phyloP scores from a whole-genome alignment of 139 green algal genomes.

The Closterium sp. region DNA sequence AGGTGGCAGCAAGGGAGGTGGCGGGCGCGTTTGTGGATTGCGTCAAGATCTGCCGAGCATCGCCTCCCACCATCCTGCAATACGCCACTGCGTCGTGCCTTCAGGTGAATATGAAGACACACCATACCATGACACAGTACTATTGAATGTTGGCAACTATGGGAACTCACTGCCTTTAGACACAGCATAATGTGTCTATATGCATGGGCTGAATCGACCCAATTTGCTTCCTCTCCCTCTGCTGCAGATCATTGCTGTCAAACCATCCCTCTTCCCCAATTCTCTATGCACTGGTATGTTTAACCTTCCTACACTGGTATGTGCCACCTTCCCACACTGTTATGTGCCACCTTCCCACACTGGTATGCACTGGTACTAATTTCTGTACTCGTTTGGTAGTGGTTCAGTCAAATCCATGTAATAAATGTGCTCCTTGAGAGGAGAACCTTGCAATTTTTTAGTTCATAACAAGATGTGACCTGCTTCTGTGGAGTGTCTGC shows the following conservation, averaged over 20 bases:
- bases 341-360: not conserved
- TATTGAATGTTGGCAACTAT: too few species aligned
- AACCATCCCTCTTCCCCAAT: not conserved
- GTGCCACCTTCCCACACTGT: too few species aligned
- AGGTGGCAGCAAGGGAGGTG: not conserved
- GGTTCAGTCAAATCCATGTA: too few species aligned
- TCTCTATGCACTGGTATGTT: not conserved
- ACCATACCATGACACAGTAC: too few species aligned
- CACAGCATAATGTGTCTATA: too few species aligned
- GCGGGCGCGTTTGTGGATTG: not conserved
- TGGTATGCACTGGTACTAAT: too few species aligned
- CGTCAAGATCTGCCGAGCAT: not conserved
- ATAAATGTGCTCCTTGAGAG: not conserved
- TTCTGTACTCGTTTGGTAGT: too few species aligned
- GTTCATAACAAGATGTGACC: not conserved
- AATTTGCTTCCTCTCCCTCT: not conserved
- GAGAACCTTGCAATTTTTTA: not conserved
- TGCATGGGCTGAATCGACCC: too few species aligned
- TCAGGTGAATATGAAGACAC: not conserved
- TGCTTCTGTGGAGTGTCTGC: not conserved
- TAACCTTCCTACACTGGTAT: too few species aligned
- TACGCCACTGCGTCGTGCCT: not conserved
- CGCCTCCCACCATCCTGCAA: not conserved
- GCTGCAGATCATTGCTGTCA: not conserved
- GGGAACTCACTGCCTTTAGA: too few species aligned